Evolutionary conservation across 2,329 filamentous ascomycete genomes (phyloP).

Genomic region (Plenodomus biglobosus): DNA sequence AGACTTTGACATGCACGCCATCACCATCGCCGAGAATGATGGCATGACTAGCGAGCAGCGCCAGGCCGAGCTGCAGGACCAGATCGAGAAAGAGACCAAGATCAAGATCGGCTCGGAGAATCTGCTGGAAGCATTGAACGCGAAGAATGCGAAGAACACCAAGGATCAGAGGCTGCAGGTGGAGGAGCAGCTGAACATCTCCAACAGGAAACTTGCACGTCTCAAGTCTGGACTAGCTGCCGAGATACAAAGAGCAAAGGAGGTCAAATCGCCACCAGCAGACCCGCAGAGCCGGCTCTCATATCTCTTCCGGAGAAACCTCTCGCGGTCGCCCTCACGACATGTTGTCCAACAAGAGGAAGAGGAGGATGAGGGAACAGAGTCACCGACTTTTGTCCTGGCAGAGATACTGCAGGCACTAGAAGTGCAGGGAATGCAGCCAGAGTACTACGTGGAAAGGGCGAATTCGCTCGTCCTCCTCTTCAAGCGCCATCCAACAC

Average conservation of each 20-base stretch:
- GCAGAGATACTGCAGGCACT: constrained; percentile 88
- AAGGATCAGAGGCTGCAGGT: constrained; percentile 63
- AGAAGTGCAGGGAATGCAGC: constrained; percentile 81
- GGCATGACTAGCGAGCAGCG: constrained; percentile 66
- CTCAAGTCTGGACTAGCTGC: constrained; percentile 61
- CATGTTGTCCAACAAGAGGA: constrained; percentile 58
- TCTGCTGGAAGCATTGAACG: constrained; percentile 89
- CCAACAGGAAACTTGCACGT: constrained; percentile 70
- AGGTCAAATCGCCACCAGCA: constrained; percentile 52
- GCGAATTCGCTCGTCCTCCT: constrained; percentile 92
- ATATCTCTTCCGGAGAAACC: constrained; percentile 59
- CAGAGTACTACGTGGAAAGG: constrained; percentile 92
- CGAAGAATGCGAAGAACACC: constrained; percentile 93
- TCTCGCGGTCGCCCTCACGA: constrained; percentile 55
- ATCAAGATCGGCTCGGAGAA: constrained; percentile 98
- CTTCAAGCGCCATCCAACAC: constrained; percentile 87
- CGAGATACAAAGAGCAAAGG: constrained; percentile 61
- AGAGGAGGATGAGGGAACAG: constrained; percentile 66
- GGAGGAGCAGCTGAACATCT: constrained; percentile 86
- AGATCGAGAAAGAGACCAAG: constrained; percentile 92
- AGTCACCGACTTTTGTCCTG: constrained; percentile 89
- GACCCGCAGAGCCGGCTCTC: constrained; percentile 56
- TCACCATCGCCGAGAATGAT: constrained; percentile 63
- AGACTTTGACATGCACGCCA: constrained; percentile 56
- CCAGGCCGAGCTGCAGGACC: constrained; percentile 74